Conservation (phyloP, 2,329 filamentous ascomycete species). For the Neophaeococcomyces aloes region DNA sequence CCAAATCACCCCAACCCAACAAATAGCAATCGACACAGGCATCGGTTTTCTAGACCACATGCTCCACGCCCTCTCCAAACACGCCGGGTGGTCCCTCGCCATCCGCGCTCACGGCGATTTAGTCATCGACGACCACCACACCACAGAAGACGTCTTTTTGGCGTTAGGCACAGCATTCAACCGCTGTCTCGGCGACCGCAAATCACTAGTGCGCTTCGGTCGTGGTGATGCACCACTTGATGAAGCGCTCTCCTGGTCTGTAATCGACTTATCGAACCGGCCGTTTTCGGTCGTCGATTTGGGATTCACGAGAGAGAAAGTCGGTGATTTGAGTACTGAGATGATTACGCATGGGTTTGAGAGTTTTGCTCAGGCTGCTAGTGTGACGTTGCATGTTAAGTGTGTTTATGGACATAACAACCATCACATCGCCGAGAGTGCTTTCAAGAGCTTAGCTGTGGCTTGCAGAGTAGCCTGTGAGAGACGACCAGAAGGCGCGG, state of each 20-base stretch:
- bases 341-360: slow-evolving; percentile 96
- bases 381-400: slow-evolving; percentile 90
- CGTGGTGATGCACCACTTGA: slow-evolving; percentile 88
- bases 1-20: slow-evolving; percentile 73
- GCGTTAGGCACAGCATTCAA: slow-evolving; percentile 81
- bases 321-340: slow-evolving; percentile 85
- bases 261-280: slow-evolving; percentile 88
- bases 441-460: slow-evolving; percentile 90
- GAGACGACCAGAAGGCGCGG: slow-evolving; percentile 61
- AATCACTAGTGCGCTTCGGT: slow-evolving; percentile 81
- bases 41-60: slow-evolving; percentile 99
- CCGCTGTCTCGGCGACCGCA: slow-evolving; percentile 61
- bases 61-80: slow-evolving; percentile 92
- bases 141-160: slow-evolving; percentile 88
- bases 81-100: slow-evolving; percentile 83
- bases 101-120: slow-evolving; percentile 79
- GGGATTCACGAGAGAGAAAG: slow-evolving; percentile 79
- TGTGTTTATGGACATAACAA: slow-evolving; percentile 85
- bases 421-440: slow-evolving; percentile 90
- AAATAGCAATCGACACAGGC: slow-evolving; percentile 79
- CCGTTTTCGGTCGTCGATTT: slow-evolving; percentile 77
- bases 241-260: slow-evolving; percentile 84
- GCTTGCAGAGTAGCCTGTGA: slow-evolving; percentile 69
- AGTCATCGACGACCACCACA: slow-evolving; percentile 98
- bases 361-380: slow-evolving; percentile 83